These are phyloP conservation scores for Curvularia sp. DNA, from an alignment of 2,329 filamentous ascomycete species.

Conservation along the genomic window DNA sequence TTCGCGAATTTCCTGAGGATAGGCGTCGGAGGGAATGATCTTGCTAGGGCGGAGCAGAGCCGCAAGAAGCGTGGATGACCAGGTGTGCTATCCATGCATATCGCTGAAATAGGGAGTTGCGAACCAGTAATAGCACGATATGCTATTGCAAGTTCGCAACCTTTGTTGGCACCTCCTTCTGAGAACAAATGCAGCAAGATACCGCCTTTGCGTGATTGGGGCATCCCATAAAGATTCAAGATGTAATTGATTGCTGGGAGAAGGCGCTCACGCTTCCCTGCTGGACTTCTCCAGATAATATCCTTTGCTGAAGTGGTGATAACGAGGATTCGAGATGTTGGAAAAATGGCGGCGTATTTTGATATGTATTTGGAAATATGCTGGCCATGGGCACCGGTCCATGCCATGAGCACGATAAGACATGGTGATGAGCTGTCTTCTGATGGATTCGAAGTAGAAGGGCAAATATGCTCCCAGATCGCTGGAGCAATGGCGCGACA, in stretches of 20 bases:
- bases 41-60: constrained; percentile 1
- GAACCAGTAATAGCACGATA: not conserved
- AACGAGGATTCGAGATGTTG: not conserved
- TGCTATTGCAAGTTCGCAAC: constrained; percentile 1
- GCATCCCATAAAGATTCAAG: not conserved
- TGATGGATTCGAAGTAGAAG: not conserved
- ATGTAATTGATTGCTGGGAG: not conserved
- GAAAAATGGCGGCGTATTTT: not conserved
- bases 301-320: constrained; percentile 1
- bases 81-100: constrained; percentile 2
- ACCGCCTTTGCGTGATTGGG: not conserved
- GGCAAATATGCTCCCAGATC: not conserved
- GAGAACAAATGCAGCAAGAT: not conserved
- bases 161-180: constrained; percentile 1
- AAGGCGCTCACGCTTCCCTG: not conserved
- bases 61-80: constrained; percentile 1
- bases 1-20: not conserved
- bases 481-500: not conserved
- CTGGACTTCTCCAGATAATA: constrained; percentile 2
- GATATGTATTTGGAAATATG: constrained; percentile 1
- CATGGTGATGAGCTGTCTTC: not conserved
- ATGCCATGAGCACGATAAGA: not conserved
- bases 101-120: not conserved
- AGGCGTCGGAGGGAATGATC: not conserved
- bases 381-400: not conserved